Conservation (phyloP, 768 basidiomycete genomes). For the Asterophora lycoperdoides region DNA sequence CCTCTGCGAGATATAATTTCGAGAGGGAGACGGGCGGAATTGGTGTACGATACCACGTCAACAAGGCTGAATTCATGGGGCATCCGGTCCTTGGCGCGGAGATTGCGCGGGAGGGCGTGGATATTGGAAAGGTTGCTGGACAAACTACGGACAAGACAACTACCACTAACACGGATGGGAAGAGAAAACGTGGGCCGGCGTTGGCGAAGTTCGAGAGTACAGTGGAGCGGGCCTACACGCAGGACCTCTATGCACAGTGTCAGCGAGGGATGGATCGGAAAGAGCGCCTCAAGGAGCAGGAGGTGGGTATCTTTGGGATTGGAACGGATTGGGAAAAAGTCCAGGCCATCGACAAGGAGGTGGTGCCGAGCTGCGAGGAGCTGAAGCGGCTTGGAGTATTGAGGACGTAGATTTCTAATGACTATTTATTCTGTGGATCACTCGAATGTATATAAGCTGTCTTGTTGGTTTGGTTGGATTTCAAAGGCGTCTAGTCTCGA, state of each 20-base stretch:
- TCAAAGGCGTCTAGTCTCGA: not conserved
- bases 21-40: conserved; percentile 67
- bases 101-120: conserved; percentile 47
- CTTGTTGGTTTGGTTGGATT: conserved; percentile 3
- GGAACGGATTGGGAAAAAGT: conserved; percentile 94
- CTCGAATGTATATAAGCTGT: conserved; percentile 10
- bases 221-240: conserved; percentile 73
- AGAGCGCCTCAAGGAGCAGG: conserved; percentile 66
- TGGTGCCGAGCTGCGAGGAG: conserved; percentile 73
- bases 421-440: conserved; percentile 20
- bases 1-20: conserved; percentile 57
- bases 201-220: conserved; percentile 65
- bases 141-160: conserved; percentile 22
- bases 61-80: conserved; percentile 66
- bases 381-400: conserved; percentile 59
- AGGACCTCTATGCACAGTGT: conserved; percentile 68
- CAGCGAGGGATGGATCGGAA: conserved; percentile 63
- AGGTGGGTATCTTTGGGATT: conserved; percentile 85
- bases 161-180: conserved; percentile 13
- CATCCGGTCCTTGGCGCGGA: conserved; percentile 76
- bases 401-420: conserved; percentile 26
- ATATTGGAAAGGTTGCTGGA: conserved; percentile 31
- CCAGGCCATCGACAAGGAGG: conserved; percentile 62
- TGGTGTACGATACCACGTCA: conserved; percentile 82
- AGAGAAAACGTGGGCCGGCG: conserved; percentile 35